Evolutionary conservation across 441 rosid genomes (phyloP).

Genomic region (Populus hybrid): DNA sequence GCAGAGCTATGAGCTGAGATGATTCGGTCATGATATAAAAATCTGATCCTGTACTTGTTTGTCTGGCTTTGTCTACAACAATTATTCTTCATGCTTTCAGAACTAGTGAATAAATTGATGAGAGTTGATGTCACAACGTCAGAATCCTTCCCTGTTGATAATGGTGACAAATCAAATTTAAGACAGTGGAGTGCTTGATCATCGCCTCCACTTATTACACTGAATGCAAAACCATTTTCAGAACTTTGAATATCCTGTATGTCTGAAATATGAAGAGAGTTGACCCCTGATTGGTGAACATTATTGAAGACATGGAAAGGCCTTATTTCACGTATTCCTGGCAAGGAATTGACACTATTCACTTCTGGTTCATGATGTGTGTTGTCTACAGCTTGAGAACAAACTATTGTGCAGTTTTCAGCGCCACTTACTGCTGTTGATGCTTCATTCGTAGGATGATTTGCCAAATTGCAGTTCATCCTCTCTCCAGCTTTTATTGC

Average conservation of each 20-base stretch:
- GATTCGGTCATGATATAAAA: slow-evolving; percentile 43
- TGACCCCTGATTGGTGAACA: slow-evolving; percentile 87
- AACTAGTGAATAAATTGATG: slow-evolving; percentile 18
- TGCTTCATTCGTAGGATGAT: slow-evolving; percentile 18
- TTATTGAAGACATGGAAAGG: slow-evolving; percentile 54
- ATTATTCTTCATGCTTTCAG: slow-evolving; percentile 21
- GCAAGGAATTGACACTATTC: slow-evolving; percentile 29
- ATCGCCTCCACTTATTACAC: slow-evolving; percentile 84
- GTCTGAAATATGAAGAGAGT: slow-evolving; percentile 72
- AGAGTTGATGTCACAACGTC: slow-evolving; percentile 18
- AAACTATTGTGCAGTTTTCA: slow-evolving; percentile 14
- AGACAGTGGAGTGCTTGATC: slow-evolving; percentile 85
- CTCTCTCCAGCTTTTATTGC: slow-evolving; percentile 24
- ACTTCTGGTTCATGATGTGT: slow-evolving; percentile 26
- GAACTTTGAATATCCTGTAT: slow-evolving; percentile 31
- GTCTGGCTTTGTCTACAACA: slow-evolving; percentile 29
- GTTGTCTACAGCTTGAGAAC: slow-evolving; percentile 24
- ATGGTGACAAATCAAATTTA: slow-evolving; percentile 35
- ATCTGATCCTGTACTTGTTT: slow-evolving; percentile 37
- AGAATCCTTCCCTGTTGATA: slow-evolving; percentile 20
- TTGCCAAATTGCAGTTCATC: slow-evolving; percentile 12
- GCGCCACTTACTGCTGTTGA: slow-evolving; percentile 22
- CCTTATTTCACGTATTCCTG: slow-evolving; percentile 50
- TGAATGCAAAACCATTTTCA: slow-evolving; percentile 36
- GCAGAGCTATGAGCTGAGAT: slow-evolving; percentile 88